Base-by-base conservation (phyloP, 1,139 yeast genomes). In the Suhomyces bribrorum region DNA sequence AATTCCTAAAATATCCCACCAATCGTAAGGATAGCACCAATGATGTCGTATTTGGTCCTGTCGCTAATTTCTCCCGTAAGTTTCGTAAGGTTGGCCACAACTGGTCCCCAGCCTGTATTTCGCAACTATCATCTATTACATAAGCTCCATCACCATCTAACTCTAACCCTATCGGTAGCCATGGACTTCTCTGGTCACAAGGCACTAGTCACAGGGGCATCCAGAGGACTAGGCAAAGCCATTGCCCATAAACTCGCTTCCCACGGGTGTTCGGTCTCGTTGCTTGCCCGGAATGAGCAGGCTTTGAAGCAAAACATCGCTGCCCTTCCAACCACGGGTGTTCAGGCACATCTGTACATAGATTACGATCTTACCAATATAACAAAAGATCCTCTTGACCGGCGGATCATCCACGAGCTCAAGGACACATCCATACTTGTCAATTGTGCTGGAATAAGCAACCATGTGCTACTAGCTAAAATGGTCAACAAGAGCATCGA, bases 381-480 rank as follows among this genome's bases (percentile, higher is more conserved):
- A 16, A 11, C 27, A 5, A 12, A 27, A 7, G 43, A 43, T 9
- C 32, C 37, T 4, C 14, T 37, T 1, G 38, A 40, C 35, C 34
- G 35, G 5, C 31, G 43, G 11, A 34, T 66, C n/a, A 27, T 38
- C 6, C 47, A 47, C 7, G 43, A 52, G 0, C 50, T 67, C 17
- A 34, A 54, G 22, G 54, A 50, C 3, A 54, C 67, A 5, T 69
- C 76, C 25, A 73, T 81, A 1, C 61, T 88, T 23, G 72, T 89
- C 23, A 88, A 89, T 53, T 81, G 92, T 60, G 96, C 96, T 0
- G 97, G 97, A 0, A 53, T 83, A 3, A 71, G 95, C 1, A 92
- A 85, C 50, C 69, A 75, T 27, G 62, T 75, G 0, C 61, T 89
- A 14, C 61, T 86, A 7, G 53, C 77, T 11, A 57, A 70, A 20